Evolutionary conservation across 2,329 filamentous ascomycete species (phyloP).

Genomic region (Sclerotinia glacialis): DNA sequence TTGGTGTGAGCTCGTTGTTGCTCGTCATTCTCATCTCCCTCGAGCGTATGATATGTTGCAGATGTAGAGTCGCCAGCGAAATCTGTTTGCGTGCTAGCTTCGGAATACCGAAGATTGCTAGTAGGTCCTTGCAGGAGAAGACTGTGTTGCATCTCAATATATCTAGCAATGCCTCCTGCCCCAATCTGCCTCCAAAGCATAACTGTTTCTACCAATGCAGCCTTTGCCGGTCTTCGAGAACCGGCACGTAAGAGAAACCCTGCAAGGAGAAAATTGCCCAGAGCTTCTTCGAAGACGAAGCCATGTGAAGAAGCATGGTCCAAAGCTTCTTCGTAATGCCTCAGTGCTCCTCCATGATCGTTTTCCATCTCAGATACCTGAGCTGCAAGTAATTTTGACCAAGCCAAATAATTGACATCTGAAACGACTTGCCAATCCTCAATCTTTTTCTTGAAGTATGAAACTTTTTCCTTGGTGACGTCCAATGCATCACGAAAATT

Average conservation of each 20-base stretch:
- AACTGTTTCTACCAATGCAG: slow-evolving; percentile 66
- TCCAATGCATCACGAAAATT: slow-evolving; percentile 46
- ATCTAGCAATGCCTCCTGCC: slow-evolving; percentile 65
- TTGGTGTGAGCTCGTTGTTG: slow-evolving; percentile 43
- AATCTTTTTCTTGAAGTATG: slow-evolving; percentile 57
- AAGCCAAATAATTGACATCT: slow-evolving; percentile 68
- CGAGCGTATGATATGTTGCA: slow-evolving; percentile 51
- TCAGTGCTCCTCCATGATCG: slow-evolving; percentile 57
- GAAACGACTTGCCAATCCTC: slow-evolving; percentile 62
- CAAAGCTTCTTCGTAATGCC: slow-evolving; percentile 65
- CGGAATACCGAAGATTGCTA: slow-evolving; percentile 56
- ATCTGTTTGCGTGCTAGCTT: slow-evolving; percentile 68
- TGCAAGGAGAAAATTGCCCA: slow-evolving; percentile 71
- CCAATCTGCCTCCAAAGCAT: slow-evolving; percentile 67
- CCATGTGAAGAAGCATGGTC: slow-evolving; percentile 68
- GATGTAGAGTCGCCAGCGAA: slow-evolving; percentile 57
- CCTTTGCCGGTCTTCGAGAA: slow-evolving; percentile 64
- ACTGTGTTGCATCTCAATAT: slow-evolving; percentile 66
- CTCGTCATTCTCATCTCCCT: slow-evolving; percentile 41
- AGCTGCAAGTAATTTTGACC: slow-evolving; percentile 66
- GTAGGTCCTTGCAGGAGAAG: slow-evolving; percentile 63
- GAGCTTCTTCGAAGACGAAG: slow-evolving; percentile 68
- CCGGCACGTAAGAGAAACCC: slow-evolving; percentile 65
- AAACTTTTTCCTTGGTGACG: slow-evolving; percentile 53
- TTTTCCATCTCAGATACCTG: slow-evolving; percentile 62